A percentile compares a stretch with the other conserved stretches of the same genome.
Evolutionary conservation across 208 protist genomes (phyloP).

Genomic region (Crithidia fasciculata): DNA sequence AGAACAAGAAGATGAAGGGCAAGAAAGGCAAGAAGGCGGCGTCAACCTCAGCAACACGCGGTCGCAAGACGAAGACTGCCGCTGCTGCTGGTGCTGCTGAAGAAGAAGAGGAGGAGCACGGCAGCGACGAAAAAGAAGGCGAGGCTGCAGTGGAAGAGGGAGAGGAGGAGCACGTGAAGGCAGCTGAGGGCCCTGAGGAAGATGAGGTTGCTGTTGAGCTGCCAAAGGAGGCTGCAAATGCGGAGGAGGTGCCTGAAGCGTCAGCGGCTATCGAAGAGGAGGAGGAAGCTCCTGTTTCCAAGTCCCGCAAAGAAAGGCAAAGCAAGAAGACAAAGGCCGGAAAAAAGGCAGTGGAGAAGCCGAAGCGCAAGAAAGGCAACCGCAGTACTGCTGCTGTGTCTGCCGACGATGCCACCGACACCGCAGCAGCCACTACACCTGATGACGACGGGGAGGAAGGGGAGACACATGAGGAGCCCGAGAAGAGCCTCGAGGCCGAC

Average conservation of each 20-base stretch:
- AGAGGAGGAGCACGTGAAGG: neutral
- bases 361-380: constrained; percentile 17
- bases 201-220: neutral
- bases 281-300: neutral
- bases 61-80: neutral
- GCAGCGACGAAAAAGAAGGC: constrained; percentile 4
- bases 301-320: neutral
- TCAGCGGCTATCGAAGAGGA: neutral
- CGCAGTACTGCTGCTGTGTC: neutral
- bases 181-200: neutral
- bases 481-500: neutral
- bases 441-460: neutral
- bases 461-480: neutral
- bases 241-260: neutral
- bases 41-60: neutral
- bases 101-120: neutral
- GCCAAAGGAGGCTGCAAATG: neutral
- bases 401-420: constrained; percentile 1
- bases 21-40: constrained; percentile 5
- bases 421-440: neutral
- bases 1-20: constrained; percentile 16
- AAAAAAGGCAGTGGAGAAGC: constrained; percentile 3
- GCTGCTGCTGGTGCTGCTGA: neutral
- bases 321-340: neutral
- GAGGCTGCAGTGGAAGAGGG: neutral